phyloP scores from a whole-genome alignment of 2,329 filamentous ascomycete species.

The Nemania bipapillata region DNA sequence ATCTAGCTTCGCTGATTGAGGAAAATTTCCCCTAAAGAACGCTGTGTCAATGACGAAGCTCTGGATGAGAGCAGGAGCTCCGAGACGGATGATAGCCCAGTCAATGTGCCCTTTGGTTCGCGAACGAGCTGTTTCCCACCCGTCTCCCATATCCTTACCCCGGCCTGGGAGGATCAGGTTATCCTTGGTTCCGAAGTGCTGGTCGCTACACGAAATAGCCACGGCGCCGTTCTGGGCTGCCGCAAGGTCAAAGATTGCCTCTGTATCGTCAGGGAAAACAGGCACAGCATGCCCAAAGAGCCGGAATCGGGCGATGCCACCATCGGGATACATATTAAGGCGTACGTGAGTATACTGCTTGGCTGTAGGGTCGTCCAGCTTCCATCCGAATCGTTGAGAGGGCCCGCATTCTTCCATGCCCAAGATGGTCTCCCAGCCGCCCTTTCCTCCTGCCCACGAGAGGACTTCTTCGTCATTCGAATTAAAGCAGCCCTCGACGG shows the following conservation, averaged over 20 bases:
- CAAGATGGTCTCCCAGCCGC: slow-evolving; percentile 78
- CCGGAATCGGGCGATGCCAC: slow-evolving; percentile 82
- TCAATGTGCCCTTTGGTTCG: slow-evolving; percentile 77
- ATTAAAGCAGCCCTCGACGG: slow-evolving; percentile 79
- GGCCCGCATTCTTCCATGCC: slow-evolving; percentile 77
- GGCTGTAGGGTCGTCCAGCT: slow-evolving; percentile 65
- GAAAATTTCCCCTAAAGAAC: slow-evolving; percentile 85
- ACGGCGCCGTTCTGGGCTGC: slow-evolving; percentile 82
- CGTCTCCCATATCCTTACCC: slow-evolving; percentile 86
- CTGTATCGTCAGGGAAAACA: slow-evolving; percentile 74
- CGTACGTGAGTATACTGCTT: slow-evolving; percentile 83
- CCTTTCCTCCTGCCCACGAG: slow-evolving; percentile 67
- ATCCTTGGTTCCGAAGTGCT: slow-evolving; percentile 85
- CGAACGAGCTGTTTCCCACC: slow-evolving; percentile 85
- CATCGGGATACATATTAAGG: slow-evolving; percentile 86
- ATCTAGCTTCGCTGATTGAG: slow-evolving; percentile 77
- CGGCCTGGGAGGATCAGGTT: slow-evolving; percentile 82
- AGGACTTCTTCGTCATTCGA: slow-evolving; percentile 71
- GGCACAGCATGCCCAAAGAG: slow-evolving; percentile 80
- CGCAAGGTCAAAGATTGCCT: slow-evolving; percentile 77
- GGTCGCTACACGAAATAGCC: slow-evolving; percentile 79
- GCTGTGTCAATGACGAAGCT: slow-evolving; percentile 81
- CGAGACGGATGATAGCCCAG: slow-evolving; percentile 82
- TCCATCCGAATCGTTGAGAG: slow-evolving; percentile 78
- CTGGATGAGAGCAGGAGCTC: slow-evolving; percentile 71